These are phyloP conservation scores for Osmanthus fragrans DNA, from an alignment of 257 asterid species.

Conservation along the genomic window DNA sequence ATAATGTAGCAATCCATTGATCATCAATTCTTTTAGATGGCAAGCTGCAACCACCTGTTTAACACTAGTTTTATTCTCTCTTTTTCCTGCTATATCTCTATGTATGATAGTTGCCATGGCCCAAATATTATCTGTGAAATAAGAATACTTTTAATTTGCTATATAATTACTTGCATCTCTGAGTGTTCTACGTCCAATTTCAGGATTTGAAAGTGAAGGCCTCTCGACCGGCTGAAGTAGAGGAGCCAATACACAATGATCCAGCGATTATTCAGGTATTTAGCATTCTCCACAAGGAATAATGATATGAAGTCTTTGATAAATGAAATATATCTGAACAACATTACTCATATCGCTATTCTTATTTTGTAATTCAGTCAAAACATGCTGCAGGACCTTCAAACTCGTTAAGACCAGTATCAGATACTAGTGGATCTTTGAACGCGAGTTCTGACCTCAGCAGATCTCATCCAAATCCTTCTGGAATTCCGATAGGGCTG, in stretches of 20 bases:
- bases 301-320: not conserved
- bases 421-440: constrained; percentile 45
- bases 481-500: constrained; percentile 42
- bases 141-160: not conserved
- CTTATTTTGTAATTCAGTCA: constrained; percentile 42
- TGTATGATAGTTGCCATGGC: not conserved
- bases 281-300: constrained; percentile 11
- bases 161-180: not conserved
- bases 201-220: constrained; percentile 77
- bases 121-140: not conserved
- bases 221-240: constrained; percentile 44
- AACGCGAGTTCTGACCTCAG: constrained; percentile 33
- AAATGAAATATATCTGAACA: constrained; percentile 12
- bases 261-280: constrained; percentile 82
- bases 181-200: constrained; percentile 12
- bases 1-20: not conserved
- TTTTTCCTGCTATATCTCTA: not conserved
- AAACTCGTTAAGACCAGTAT: constrained; percentile 37
- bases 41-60: not conserved
- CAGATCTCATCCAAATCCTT: constrained; percentile 37
- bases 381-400: constrained; percentile 39
- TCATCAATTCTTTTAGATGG: not conserved
- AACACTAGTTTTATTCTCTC: not conserved
- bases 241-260: constrained; percentile 58
- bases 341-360: constrained; percentile 19